These are phyloP conservation scores for Phialocephala sp. DNA, from an alignment of 2,329 filamentous ascomycete species.

Conservation along the genomic window DNA sequence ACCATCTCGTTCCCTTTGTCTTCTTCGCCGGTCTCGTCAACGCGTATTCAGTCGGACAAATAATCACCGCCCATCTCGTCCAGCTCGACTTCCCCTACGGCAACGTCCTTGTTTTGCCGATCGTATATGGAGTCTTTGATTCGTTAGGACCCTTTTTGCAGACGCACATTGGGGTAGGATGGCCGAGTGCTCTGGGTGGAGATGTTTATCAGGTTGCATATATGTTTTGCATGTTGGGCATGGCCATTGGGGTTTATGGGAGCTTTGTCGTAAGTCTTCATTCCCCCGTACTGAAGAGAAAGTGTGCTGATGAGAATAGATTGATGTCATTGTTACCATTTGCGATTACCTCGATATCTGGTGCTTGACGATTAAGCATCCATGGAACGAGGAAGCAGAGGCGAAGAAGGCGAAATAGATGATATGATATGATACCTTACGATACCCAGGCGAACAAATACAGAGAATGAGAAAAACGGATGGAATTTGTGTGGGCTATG, in stretches of 20 bases:
- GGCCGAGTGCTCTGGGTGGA: slow-evolving; percentile 77
- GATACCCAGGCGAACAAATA: background rate
- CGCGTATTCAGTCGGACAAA: slow-evolving; percentile 92
- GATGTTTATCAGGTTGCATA: slow-evolving; percentile 90
- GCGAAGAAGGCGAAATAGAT: slow-evolving; percentile 38
- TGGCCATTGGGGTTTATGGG: slow-evolving; percentile 89
- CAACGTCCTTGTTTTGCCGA: slow-evolving; percentile 81
- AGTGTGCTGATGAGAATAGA: slow-evolving; percentile 41
- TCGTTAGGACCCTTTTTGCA: slow-evolving; percentile 73
- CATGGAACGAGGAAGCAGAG: slow-evolving; percentile 51
- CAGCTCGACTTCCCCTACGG: slow-evolving; percentile 87
- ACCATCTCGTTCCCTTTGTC: slow-evolving; percentile 87
- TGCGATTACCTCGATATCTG: slow-evolving; percentile 98
- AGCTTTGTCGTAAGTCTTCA: slow-evolving; percentile 77
- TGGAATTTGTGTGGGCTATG: background rate
- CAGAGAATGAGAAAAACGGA: background rate
- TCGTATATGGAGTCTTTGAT: slow-evolving; percentile 80
- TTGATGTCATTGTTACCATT: slow-evolving; percentile 96
- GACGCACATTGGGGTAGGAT: slow-evolving; percentile 63
- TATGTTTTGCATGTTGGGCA: slow-evolving; percentile 85
- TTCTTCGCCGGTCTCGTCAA: slow-evolving; percentile 90
- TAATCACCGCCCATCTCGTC: slow-evolving; percentile 93
- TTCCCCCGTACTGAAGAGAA: background rate
- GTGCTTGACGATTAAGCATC: slow-evolving; percentile 97
- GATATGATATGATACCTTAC: background rate